Base-by-base conservation (phyloP, 495 filamentous ascomycete genomes). In the Bacidia rubella region DNA sequence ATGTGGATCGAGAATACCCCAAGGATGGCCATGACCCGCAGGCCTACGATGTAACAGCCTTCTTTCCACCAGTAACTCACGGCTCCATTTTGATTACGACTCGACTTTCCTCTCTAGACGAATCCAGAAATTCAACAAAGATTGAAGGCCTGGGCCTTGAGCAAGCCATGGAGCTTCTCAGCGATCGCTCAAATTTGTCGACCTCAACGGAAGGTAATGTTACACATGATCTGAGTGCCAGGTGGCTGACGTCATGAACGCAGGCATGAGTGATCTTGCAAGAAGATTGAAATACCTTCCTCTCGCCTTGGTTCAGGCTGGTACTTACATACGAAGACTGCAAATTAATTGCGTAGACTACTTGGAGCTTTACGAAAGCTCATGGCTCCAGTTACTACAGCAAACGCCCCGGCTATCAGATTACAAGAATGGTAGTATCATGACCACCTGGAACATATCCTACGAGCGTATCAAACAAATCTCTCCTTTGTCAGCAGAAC, bases 401-500 rank as follows among this genome's bases (percentile, higher is more conserved):
- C 2, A 21, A 24, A 47, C 44, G 12, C 44, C 15, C 54, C 65
- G 21, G 42, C 59, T 45, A 47, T 42, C 20, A 65, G 52, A 68
- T 56, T 57, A 62, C 57, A 60, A 65, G 44, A 60, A 59, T n/a
- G 54, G 50, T 12, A 38, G n/a, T 29, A 43, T 76, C 12, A 61
- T 70, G 44, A 60, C 63, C 29, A 75, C 70, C 53, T 76, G 70
- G 71, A 55, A 64, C 42, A 63, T 75, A 49, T 72, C 67, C 27
- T 71, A 67, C 52, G 46, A 61, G 50, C 60, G 67, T 29, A 63
- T 77, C 24, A 59, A 63, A 44, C 63, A 64, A 40, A 60, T 57
- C 23, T 65, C 68, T 55, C 26, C 51, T 4, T 49, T 55, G 17
- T 59, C 71, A 25, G 68, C 71, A 20, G 39, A 65, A 3, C 57